phyloP scores from a whole-genome alignment of 2,329 filamentous ascomycete genomes.

The Neopestalotiopsis clavispora region DNA sequence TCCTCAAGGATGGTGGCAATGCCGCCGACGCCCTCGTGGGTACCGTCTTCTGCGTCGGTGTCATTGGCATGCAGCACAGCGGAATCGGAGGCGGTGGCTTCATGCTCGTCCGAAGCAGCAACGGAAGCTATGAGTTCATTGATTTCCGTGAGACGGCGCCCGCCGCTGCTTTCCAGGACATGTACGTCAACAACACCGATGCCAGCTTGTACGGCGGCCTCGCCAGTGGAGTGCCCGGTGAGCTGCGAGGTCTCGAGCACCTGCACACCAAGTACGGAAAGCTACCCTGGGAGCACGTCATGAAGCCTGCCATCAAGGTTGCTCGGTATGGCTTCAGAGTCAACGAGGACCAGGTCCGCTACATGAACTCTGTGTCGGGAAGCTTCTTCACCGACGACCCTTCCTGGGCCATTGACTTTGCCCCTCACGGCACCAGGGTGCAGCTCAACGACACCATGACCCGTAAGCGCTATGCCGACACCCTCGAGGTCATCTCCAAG shows the following conservation, averaged over 20 bases:
- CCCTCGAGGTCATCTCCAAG: slow-evolving; percentile 55
- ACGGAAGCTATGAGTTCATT: slow-evolving; percentile 81
- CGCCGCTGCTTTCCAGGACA: slow-evolving; percentile 76
- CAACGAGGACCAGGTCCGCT: slow-evolving; percentile 67
- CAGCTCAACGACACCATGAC: slow-evolving; percentile 44
- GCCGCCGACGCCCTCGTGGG: slow-evolving; percentile 78
- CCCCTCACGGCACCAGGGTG: slow-evolving; percentile 45
- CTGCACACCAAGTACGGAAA: slow-evolving; percentile 71
- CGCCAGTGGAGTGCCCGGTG: slow-evolving; percentile 72
- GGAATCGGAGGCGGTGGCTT: slow-evolving; percentile 93
- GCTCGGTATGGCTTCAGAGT: slow-evolving; percentile 77
- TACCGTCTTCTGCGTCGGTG: slow-evolving; percentile 76
- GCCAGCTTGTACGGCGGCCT: slow-evolving; percentile 72
- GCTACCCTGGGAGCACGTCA: slow-evolving; percentile 68
- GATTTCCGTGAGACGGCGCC: slow-evolving; percentile 88
- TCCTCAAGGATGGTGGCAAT: slow-evolving; percentile 66
- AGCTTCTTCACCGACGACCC: slow-evolving; percentile 74
- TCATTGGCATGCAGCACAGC: slow-evolving; percentile 77
- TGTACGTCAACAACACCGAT: slow-evolving; percentile 74
- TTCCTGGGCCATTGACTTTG: slow-evolving; percentile 84
- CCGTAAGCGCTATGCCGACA: slow-evolving; percentile 58
- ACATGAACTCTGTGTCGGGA: slow-evolving; percentile 61
- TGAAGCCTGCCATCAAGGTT: slow-evolving; percentile 72
- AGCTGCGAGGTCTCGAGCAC: slow-evolving; percentile 75
- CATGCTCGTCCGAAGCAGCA: slow-evolving; percentile 74